phyloP scores from a whole-genome alignment of 768 basidiomycete species.

The Piloderma croceum region DNA sequence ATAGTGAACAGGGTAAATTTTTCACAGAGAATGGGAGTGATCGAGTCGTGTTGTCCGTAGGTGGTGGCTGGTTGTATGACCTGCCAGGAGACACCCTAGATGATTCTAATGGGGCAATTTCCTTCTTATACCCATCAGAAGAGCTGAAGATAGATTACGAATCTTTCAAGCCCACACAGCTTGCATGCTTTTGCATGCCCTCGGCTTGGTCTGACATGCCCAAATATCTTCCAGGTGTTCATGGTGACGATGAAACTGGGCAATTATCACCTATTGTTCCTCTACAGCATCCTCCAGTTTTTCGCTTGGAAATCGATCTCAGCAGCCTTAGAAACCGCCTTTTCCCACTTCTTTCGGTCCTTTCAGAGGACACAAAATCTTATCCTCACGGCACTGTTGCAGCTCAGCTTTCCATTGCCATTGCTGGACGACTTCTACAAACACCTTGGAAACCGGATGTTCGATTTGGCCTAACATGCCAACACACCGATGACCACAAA shows the following conservation, averaged over 20 bases:
- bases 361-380: background rate
- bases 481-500: slow-evolving; percentile 10
- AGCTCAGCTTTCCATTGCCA: slow-evolving; percentile 7
- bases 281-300: background rate
- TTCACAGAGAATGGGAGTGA: too few species aligned
- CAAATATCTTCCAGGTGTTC: background rate
- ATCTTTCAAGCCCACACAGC: background rate
- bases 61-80: slow-evolving; percentile 9
- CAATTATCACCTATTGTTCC: background rate
- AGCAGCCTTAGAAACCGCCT: slow-evolving; percentile 5
- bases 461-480: slow-evolving; percentile 10
- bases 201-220: slow-evolving; percentile 1
- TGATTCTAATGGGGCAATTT: slow-evolving; percentile 1
- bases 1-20: too few species aligned
- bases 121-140: slow-evolving; percentile 4
- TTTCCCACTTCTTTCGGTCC: slow-evolving; percentile 11
- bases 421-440: slow-evolving; percentile 9
- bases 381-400: slow-evolving; percentile 10
- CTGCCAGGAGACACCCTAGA: too few species aligned
- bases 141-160: background rate
- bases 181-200: slow-evolving; percentile 6
- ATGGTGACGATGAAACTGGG: background rate
- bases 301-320: slow-evolving; percentile 7
- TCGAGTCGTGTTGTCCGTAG: slow-evolving; percentile 5
- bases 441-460: slow-evolving; percentile 16